Percentiles rank a stretch among this genome's conserved stretches.
Evolutionary conservation across 2,329 filamentous ascomycete genomes (phyloP).

Genomic region (Trichoderma sp.): DNA sequence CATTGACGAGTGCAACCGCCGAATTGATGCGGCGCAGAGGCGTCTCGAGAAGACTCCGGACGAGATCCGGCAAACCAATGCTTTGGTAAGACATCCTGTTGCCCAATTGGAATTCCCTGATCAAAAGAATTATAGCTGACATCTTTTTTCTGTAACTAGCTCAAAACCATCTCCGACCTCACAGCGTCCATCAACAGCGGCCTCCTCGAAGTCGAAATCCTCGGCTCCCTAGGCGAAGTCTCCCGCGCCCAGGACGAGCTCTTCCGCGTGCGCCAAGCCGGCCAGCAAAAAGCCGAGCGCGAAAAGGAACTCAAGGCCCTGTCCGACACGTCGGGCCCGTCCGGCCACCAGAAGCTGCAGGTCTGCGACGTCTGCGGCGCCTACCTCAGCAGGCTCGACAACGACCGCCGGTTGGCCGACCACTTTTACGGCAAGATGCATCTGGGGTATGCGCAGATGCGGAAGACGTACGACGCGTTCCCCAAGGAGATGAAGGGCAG

Average conservation of each 20-base stretch:
- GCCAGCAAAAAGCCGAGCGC: constrained; percentile 75
- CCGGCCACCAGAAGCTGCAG: constrained; percentile 94
- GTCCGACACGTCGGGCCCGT: constrained; percentile 87
- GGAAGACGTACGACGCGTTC: constrained; percentile 85
- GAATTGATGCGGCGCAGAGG: constrained; percentile 87
- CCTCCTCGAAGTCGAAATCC: constrained; percentile 78
- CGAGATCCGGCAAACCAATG: constrained; percentile 93
- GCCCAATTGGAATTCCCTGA: not conserved
- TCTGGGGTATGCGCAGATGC: constrained; percentile 95
- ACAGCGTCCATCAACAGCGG: constrained; percentile 75
- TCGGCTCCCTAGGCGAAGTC: constrained; percentile 79
- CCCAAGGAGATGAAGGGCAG: constrained; percentile 81
- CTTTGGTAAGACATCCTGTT: constrained; percentile 52
- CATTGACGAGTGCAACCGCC: constrained; percentile 92
- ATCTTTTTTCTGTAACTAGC: constrained; percentile 30
- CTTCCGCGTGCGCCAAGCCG: constrained; percentile 77
- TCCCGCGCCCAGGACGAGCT: constrained; percentile 82
- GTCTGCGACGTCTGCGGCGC: constrained; percentile 98
- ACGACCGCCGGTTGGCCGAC: constrained; percentile 88
- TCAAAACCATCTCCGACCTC: constrained; percentile 84
- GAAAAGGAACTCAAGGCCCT: constrained; percentile 88
- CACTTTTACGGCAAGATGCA: constrained; percentile 99
- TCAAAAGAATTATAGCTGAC: not conserved
- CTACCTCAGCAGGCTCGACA: constrained; percentile 88
- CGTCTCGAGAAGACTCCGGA: constrained; percentile 95